Conservation (phyloP, 306 rosid genomes). For the Cicer arietinum region DNA sequence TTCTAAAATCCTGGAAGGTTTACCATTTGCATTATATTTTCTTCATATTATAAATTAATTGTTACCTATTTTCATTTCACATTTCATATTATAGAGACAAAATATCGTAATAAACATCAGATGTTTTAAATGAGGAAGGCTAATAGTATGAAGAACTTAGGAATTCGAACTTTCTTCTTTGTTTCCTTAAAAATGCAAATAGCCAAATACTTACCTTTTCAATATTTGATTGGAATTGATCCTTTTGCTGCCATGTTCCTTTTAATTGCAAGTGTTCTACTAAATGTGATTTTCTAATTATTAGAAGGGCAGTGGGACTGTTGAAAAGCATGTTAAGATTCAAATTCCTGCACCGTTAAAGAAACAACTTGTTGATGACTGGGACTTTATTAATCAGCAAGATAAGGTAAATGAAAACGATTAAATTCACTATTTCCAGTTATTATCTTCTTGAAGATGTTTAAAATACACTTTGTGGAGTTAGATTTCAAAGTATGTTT, state of each 20-base stretch:
- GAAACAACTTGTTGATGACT: slow-evolving; percentile 97
- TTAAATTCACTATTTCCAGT: slow-evolving; percentile 32
- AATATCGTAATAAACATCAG: slow-evolving; percentile 16
- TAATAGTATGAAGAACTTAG: slow-evolving; percentile 24
- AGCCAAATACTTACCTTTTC: neutral
- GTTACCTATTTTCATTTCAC: slow-evolving; percentile 29
- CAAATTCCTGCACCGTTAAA: slow-evolving; percentile 90
- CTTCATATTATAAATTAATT: slow-evolving; percentile 17
- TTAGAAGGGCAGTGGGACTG: slow-evolving; percentile 69
- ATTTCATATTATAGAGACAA: slow-evolving; percentile 22
- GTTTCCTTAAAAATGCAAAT: slow-evolving; percentile 19
- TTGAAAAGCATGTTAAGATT: slow-evolving; percentile 85
- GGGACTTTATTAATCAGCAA: slow-evolving; percentile 85
- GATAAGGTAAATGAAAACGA: slow-evolving; percentile 69
- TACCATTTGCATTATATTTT: slow-evolving; percentile 2
- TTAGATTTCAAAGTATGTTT: slow-evolving; percentile 19
- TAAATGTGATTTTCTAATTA: slow-evolving; percentile 49
- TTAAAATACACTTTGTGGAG: slow-evolving; percentile 24
- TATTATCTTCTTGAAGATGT: slow-evolving; percentile 20
- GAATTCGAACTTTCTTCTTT: slow-evolving; percentile 26
- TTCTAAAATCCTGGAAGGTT: slow-evolving; percentile 10
- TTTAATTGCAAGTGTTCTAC: slow-evolving; percentile 34
- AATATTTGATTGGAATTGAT: slow-evolving; percentile 26
- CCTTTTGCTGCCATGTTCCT: neutral
- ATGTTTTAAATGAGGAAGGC: slow-evolving; percentile 16